A percentile compares a stretch with the other conserved stretches of the same genome.
phyloP scores from a whole-genome alignment of 371 early-diverging fungal species.

The Saksenaea oblongispora region DNA sequence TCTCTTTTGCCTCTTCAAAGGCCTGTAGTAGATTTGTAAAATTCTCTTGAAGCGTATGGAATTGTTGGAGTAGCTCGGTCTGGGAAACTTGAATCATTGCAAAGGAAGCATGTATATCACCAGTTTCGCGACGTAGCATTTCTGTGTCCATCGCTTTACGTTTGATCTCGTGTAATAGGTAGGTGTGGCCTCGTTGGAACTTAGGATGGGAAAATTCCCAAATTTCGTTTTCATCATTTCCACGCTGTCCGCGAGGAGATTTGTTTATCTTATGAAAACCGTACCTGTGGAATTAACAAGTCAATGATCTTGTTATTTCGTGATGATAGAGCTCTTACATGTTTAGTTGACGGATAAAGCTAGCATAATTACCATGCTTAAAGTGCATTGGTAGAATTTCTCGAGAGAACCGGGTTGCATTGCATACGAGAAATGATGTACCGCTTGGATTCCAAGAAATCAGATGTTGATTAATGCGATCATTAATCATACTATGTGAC shows the following conservation, averaged over 20 bases:
- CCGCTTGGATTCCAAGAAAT: constrained; percentile 84
- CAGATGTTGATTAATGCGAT: constrained; percentile 68
- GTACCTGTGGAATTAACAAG: constrained; percentile 41
- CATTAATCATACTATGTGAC: constrained; percentile 69
- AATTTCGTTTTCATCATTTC: constrained; percentile 66
- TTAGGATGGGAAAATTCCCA: constrained; percentile 58
- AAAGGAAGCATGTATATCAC: constrained; percentile 68
- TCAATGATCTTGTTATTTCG: not conserved
- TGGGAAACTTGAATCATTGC: constrained; percentile 73
- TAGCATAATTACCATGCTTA: constrained; percentile 81
- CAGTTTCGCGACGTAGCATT: constrained; percentile 65
- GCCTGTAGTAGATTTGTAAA: constrained; percentile 67
- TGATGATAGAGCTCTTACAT: constrained; percentile 63
- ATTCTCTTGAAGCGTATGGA: constrained; percentile 63
- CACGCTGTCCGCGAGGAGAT: constrained; percentile 68
- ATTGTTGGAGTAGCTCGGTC: constrained; percentile 63
- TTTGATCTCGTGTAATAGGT: constrained; percentile 43
- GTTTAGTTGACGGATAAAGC: constrained; percentile 84
- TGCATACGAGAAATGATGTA: constrained; percentile 85
- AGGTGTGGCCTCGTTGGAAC: constrained; percentile 52
- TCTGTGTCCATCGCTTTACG: constrained; percentile 76
- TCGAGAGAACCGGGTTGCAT: constrained; percentile 81
- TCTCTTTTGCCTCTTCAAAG: constrained; percentile 65
- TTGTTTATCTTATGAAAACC: constrained; percentile 69
- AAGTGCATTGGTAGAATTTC: constrained; percentile 75